phyloP scores from a whole-genome alignment of 495 filamentous ascomycete genomes.

The Aspergillus egyptiacus region DNA sequence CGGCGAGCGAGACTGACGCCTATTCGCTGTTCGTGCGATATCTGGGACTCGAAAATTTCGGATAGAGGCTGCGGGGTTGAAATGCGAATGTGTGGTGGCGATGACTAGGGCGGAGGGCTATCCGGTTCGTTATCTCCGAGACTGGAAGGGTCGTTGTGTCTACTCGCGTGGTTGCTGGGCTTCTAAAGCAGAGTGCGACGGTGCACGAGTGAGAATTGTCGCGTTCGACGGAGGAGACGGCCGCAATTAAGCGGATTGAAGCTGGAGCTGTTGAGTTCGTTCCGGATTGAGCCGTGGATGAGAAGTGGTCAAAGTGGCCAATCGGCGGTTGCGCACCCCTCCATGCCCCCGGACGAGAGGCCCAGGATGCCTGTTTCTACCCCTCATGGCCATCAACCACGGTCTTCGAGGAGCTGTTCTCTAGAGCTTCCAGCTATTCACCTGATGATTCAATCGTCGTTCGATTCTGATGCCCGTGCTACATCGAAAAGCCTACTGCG shows the following conservation, averaged over 20 bases:
- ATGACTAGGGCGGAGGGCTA: slow-evolving; percentile 16
- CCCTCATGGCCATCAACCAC: slow-evolving; percentile 1
- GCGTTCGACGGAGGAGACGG: slow-evolving; percentile 1
- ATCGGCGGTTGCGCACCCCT: slow-evolving; percentile 34
- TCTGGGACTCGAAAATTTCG: not conserved
- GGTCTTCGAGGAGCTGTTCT: not conserved
- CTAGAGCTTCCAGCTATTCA: not conserved
- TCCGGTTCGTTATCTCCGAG: slow-evolving; percentile 12
- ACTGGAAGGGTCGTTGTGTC: slow-evolving; percentile 10
- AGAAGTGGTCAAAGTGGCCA: slow-evolving; percentile 19
- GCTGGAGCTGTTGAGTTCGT: not conserved
- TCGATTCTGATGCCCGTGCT: slow-evolving; percentile 5
- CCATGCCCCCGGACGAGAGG: slow-evolving; percentile 38
- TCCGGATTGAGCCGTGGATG: slow-evolving; percentile 15
- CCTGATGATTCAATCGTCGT: slow-evolving; percentile 8
- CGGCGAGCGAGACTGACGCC: slow-evolving; percentile 5
- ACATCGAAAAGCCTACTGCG: too few relatives aligned
- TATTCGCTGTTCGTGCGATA: slow-evolving; percentile 3
- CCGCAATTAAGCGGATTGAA: not conserved
- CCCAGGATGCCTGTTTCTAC: slow-evolving; percentile 1
- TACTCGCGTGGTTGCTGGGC: not conserved
- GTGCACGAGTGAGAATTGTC: not conserved
- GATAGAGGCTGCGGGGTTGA: not conserved
- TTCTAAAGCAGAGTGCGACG: slow-evolving; percentile 11
- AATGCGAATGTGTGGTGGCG: slow-evolving; percentile 18